A percentile compares a stretch with the other conserved stretches of the same genome.
Evolutionary conservation across 768 basidiomycete species (phyloP).

Genomic region (Fibroporia radiculosa): DNA sequence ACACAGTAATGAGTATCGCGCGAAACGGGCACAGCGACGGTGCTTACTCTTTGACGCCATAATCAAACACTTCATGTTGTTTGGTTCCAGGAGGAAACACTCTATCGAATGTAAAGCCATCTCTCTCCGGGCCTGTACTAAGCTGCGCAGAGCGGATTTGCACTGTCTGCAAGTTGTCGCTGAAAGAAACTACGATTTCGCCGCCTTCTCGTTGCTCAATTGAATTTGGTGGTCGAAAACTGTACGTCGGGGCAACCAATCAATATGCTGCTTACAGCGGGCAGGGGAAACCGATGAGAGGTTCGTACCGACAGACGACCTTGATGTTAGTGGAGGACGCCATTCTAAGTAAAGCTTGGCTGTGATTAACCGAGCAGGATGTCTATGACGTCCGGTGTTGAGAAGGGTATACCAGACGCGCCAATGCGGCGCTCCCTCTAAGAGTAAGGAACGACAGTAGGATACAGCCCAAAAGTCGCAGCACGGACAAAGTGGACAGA

Average conservation of each 20-base stretch:
- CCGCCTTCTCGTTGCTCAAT: conserved; percentile 85
- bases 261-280: conserved; percentile 4
- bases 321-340: conserved; percentile 87
- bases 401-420: conserved; percentile 14
- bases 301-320: conserved; percentile 92
- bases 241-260: conserved; percentile 21
- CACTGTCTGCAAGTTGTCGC: conserved; percentile 79
- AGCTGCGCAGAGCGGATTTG: conserved; percentile 64
- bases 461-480: conserved; percentile 3
- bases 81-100: conserved; percentile 89
- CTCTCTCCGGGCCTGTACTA: conserved; percentile 83
- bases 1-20: neutral
- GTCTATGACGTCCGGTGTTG: conserved; percentile 7
- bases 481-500: too few relatives aligned
- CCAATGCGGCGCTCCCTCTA: conserved; percentile 11
- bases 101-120: conserved; percentile 96
- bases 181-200: conserved; percentile 84
- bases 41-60: conserved; percentile 92
- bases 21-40: neutral
- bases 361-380: conserved; percentile 9
- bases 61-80: conserved; percentile 95
- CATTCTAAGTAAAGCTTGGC: conserved; percentile 39
- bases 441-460: conserved; percentile 5
- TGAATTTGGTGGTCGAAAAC: conserved; percentile 93
- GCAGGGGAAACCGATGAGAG: conserved; percentile 1